Percentiles rank a stretch among this genome's conserved stretches.
These are phyloP conservation scores for Cytauxzoon felis DNA, from an alignment of 169 alveolate genomes.

Conservation along the genomic window DNA sequence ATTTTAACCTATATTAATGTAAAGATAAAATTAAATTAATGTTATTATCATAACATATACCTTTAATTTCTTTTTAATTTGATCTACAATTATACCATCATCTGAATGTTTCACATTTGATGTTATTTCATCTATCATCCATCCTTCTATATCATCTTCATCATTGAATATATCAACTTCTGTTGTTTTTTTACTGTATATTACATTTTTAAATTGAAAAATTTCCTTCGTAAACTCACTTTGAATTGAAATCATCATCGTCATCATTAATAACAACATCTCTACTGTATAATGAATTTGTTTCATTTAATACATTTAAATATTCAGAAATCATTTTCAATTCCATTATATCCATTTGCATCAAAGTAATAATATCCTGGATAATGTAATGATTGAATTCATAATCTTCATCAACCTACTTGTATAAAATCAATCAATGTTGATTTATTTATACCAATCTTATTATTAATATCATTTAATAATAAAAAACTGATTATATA, in stretches of 20 bases:
- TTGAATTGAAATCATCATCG: conserved; percentile 6
- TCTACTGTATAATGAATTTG: conserved; percentile 3
- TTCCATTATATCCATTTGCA: conserved; percentile 26
- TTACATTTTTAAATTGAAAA: background rate
- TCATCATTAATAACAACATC: background rate
- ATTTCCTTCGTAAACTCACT: background rate
- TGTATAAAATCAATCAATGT: conserved; percentile 14
- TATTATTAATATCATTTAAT: conserved; percentile 23
- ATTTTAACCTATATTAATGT: conserved; percentile 27
- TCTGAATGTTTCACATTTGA: too few species aligned
- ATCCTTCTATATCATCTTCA: conserved; percentile 15
- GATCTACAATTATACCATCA: conserved; percentile 8
- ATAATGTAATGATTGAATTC: background rate
- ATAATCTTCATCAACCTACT: background rate
- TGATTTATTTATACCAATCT: conserved; percentile 16
- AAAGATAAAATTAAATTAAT: background rate
- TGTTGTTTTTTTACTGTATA: too few species aligned
- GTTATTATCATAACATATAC: too few species aligned
- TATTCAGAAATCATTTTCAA: conserved; percentile 21
- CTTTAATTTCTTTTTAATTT: conserved; percentile 40
- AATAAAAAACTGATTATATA: background rate
- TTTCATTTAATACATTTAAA: conserved; percentile 12
- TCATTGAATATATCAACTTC: too few species aligned
- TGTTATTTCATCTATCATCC: conserved; percentile 3
- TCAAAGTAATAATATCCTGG: conserved; percentile 32